Evolutionary conservation across 2,329 filamentous ascomycete genomes (phyloP).

Genomic region (Penicillium sp.): DNA sequence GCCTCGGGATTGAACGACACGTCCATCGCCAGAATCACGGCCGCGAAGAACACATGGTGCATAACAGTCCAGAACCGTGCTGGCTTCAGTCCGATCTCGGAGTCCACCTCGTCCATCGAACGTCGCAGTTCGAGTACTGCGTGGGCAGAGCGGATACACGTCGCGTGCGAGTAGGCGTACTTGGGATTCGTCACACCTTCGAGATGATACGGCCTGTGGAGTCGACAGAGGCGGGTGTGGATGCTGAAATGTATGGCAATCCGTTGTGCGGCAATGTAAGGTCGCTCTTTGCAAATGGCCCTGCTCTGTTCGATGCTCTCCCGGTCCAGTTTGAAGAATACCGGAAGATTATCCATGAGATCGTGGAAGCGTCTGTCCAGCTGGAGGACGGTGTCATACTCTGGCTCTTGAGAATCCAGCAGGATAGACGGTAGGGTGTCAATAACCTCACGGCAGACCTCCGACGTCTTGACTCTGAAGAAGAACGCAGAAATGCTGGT

Average conservation of each 20-base stretch:
- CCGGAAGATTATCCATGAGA: slow-evolving; percentile 10
- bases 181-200: slow-evolving; percentile 16
- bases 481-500: slow-evolving; percentile 17
- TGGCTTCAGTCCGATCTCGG: slow-evolving; percentile 15
- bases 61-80: slow-evolving; percentile 20
- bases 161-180: slow-evolving; percentile 21
- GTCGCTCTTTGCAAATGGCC: slow-evolving; percentile 19
- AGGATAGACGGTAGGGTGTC: slow-evolving; percentile 19
- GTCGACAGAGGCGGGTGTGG: slow-evolving; percentile 20
- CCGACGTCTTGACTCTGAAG: slow-evolving; percentile 10
- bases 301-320: slow-evolving; percentile 19
- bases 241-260: slow-evolving; percentile 20
- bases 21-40: slow-evolving; percentile 24
- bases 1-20: slow-evolving; percentile 21
- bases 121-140: slow-evolving; percentile 18
- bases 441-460: slow-evolving; percentile 20
- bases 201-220: slow-evolving; percentile 24
- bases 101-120: slow-evolving; percentile 16
- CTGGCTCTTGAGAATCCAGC: slow-evolving; percentile 14
- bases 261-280: slow-evolving; percentile 22
- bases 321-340: slow-evolving; percentile 14
- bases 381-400: slow-evolving; percentile 17
- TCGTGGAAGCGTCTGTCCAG: slow-evolving; percentile 16
- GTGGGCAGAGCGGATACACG: slow-evolving; percentile 19
- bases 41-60: slow-evolving; percentile 25